Evolutionary conservation across 345 rosid species (phyloP).

Genomic region (Euphorbia pulcherrima): DNA sequence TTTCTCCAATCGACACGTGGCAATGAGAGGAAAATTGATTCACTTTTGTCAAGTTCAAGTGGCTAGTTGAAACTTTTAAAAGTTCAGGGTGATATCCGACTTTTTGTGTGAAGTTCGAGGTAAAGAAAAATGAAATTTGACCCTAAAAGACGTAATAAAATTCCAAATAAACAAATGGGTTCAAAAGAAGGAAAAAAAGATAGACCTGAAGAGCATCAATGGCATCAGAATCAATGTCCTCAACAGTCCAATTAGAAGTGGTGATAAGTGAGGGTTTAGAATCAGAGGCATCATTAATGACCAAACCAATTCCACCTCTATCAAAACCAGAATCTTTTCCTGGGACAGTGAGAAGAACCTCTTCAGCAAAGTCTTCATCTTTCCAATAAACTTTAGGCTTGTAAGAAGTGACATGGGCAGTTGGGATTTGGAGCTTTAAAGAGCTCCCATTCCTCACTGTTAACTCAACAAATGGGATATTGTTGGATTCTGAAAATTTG

Average conservation of each 20-base stretch:
- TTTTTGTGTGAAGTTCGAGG: too few species aligned
- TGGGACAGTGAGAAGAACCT: constrained; percentile 66
- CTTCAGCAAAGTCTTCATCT: constrained; percentile 66
- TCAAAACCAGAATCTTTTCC: constrained; percentile 24
- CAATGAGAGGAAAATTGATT: too few species aligned
- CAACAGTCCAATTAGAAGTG: constrained; percentile 60
- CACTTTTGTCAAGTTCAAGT: too few species aligned
- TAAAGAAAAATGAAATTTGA: too few species aligned
- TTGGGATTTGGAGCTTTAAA: constrained; percentile 49
- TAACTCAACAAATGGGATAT: constrained; percentile 51
- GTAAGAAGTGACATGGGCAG: constrained; percentile 79
- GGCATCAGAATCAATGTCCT: constrained; percentile 76
- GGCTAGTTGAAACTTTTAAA: too few species aligned
- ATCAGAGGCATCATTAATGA: constrained; percentile 51
- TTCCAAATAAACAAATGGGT: not conserved
- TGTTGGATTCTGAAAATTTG: constrained; percentile 57
- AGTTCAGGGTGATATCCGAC: too few species aligned
- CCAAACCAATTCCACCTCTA: constrained; percentile 75
- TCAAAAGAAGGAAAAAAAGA: not conserved
- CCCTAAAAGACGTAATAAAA: too few species aligned
- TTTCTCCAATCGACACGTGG: too few species aligned
- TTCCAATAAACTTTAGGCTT: constrained; percentile 79
- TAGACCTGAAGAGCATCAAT: constrained; percentile 86
- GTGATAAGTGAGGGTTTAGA: constrained; percentile 47
- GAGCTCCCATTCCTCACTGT: constrained; percentile 84